phyloP scores from a whole-genome alignment of 306 rosid genomes.

The Albizia julibrissin region DNA sequence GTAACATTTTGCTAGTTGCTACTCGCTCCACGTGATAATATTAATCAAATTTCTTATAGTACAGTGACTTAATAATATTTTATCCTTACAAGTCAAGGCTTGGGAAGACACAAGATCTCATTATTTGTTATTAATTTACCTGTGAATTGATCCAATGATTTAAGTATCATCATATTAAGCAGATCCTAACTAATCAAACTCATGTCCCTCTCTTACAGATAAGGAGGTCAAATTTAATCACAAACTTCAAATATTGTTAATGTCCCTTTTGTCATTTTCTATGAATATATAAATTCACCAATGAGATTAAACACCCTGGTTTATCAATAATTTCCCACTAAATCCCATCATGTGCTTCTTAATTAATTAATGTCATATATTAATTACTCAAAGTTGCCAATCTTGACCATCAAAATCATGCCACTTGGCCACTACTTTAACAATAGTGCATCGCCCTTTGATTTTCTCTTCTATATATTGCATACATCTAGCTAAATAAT shows the following conservation, averaged over 20 bases:
- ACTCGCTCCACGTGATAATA: not conserved
- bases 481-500: not conserved
- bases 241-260: not conserved
- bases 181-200: constrained; percentile 40
- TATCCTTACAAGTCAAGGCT: not conserved
- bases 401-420: constrained; percentile 25
- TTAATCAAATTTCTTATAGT: not conserved
- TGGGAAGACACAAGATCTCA: constrained; percentile 15
- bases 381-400: constrained; percentile 16
- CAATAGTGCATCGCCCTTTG: not conserved
- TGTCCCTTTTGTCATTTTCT: not conserved
- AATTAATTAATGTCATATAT: not conserved
- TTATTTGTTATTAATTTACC: constrained; percentile 6
- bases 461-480: not conserved
- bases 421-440: constrained; percentile 32
- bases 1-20: not conserved
- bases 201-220: constrained; percentile 26
- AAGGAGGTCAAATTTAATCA: constrained; percentile 16
- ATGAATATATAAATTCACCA: not conserved
- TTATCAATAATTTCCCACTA: not conserved
- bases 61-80: not conserved
- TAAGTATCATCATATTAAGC: not conserved
- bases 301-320: not conserved
- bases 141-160: constrained; percentile 10
- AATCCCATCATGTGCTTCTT: constrained; percentile 23